Base-by-base conservation (phyloP, 2,329 filamentous ascomycete species). In the Neofusicoccum umdonicola region DNA sequence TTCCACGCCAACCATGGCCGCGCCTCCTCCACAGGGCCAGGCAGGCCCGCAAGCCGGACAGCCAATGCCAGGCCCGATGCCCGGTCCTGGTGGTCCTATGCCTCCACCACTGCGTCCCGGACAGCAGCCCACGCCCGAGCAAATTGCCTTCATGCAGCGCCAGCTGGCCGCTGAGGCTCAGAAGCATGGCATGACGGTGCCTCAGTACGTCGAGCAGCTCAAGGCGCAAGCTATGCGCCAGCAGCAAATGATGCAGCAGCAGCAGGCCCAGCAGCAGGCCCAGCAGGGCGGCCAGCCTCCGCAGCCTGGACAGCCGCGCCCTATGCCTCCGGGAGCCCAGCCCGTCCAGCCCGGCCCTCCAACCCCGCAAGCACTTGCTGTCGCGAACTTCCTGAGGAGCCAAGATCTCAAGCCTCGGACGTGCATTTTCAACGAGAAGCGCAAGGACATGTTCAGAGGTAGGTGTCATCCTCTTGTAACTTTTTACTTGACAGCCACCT, bases 361-460 rank as follows among this genome's bases (percentile, higher is more conserved):
- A 4, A 95, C 96, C 71, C 94, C 94, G 44, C 88, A 93, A 73
- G 93, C 93, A 19, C 80, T 98, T 51, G 93, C 93, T 8, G 85
- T 99, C 63, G 96, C 95, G 69, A 90, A 92, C 73, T 99, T 96
- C 80, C 81, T 99, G 66, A 88, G 88, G 70, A 79, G 85, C 65
- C 93, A 97, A 80, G 87, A 95, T 66, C 81, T 99, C 69, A 99
- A 99, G 85, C 85, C 87, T 17, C 85, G 95, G 68, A 97, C 93
- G 17, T 94, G 91, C 76, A 96, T 99, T 68, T 86, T 98, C 69
- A 93, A 97, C 69, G 95, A 95, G 72, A 93, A 97, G 84, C 87
- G 95, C 73, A 98, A 97, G 81, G 94, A 99, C 69, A 96, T 99
- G 91, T 98, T 99, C 80, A 90, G 90, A 84, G 93, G 92, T 94